Conservation (phyloP, 2,329 filamentous ascomycete species). For the Onygenales sp. region DNA sequence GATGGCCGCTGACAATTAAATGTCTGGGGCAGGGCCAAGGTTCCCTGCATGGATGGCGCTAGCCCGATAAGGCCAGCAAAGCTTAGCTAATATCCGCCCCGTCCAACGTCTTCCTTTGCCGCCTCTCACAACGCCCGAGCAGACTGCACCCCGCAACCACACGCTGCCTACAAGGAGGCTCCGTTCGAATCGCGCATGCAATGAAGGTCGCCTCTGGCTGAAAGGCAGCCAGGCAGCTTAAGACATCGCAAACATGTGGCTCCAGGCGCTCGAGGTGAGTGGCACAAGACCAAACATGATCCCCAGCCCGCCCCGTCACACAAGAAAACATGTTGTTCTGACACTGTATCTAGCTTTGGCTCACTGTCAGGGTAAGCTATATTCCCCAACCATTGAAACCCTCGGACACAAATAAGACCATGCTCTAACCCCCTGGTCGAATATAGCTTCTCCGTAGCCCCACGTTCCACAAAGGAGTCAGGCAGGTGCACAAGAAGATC, state of each 20-base stretch:
- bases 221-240: background rate
- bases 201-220: slow-evolving; percentile 8
- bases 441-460: slow-evolving; percentile 33
- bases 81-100: background rate
- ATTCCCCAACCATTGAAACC: background rate
- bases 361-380: slow-evolving; percentile 26
- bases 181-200: background rate
- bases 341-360: slow-evolving; percentile 22
- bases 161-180: no score
- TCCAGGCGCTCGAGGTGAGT: slow-evolving; percentile 27
- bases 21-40: no score
- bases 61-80: background rate
- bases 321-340: slow-evolving; percentile 5
- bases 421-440: background rate
- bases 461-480: slow-evolving; percentile 34
- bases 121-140: no score
- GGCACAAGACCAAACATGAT: background rate
- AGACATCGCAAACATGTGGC: slow-evolving; percentile 11
- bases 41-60: background rate
- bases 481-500: slow-evolving; percentile 32
- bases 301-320: background rate
- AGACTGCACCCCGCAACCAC: no score
- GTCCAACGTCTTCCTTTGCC: no score
- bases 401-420: background rate
- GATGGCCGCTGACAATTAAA: no score